These are phyloP conservation scores for Mucor velutinosus DNA, from an alignment of 371 early-diverging fungal genomes.

Conservation along the genomic window DNA sequence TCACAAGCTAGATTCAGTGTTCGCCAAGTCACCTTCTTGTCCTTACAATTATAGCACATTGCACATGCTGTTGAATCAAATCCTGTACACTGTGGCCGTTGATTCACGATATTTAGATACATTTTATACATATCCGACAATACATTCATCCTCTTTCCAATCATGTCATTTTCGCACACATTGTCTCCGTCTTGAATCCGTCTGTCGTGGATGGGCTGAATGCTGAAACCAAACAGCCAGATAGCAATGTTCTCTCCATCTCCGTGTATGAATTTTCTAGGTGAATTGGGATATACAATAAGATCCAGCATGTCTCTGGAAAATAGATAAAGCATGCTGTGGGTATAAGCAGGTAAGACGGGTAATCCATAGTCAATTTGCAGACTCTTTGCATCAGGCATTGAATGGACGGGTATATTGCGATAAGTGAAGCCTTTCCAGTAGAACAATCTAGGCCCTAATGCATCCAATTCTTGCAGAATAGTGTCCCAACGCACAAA, in stretches of 20 bases:
- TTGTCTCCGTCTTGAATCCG: slow-evolving; percentile 55
- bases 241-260: slow-evolving; percentile 64
- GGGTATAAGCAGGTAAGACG: slow-evolving; percentile 58
- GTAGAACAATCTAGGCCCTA: slow-evolving; percentile 32
- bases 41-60: slow-evolving; percentile 59
- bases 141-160: slow-evolving; percentile 54
- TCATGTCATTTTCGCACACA: slow-evolving; percentile 61
- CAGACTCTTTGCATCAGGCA: slow-evolving; percentile 23
- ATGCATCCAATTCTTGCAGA: slow-evolving; percentile 25
- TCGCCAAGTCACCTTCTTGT: slow-evolving; percentile 54
- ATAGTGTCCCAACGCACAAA: slow-evolving; percentile 64
- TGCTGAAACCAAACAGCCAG: slow-evolving; percentile 62
- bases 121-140: slow-evolving; percentile 47
- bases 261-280: slow-evolving; percentile 51
- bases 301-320: slow-evolving; percentile 55
- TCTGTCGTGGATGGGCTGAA: slow-evolving; percentile 58
- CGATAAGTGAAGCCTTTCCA: slow-evolving; percentile 62
- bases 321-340: slow-evolving; percentile 58
- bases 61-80: slow-evolving; percentile 45
- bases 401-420: slow-evolving; percentile 45
- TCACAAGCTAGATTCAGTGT: slow-evolving; percentile 57
- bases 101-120: slow-evolving; percentile 54
- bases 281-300: slow-evolving; percentile 33
- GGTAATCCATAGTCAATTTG: slow-evolving; percentile 41
- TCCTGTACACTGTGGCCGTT: slow-evolving; percentile 31